Conservation (phyloP, 2,329 filamentous ascomycete genomes). For the Raffaelea arxii region DNA sequence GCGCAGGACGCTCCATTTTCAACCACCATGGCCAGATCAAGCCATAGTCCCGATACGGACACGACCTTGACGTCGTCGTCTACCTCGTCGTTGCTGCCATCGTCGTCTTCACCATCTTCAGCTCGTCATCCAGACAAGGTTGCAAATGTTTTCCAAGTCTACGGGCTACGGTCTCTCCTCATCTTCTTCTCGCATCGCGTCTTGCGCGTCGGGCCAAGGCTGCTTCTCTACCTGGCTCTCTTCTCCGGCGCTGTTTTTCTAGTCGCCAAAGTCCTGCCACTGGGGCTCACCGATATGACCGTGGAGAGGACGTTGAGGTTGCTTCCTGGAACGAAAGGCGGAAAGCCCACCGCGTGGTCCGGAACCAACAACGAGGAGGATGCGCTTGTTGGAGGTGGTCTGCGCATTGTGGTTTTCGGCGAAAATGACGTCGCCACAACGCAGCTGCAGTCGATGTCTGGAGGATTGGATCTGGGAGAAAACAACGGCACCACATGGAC, state of each 20-base stretch:
- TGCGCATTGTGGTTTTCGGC: constrained; percentile 44
- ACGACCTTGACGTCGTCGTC: too few species aligned
- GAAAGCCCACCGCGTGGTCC: neutral
- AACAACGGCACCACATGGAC: constrained; percentile 31
- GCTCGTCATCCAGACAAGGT: too few species aligned
- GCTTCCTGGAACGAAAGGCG: constrained; percentile 4
- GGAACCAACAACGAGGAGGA: constrained; percentile 8
- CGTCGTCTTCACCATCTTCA: too few species aligned
- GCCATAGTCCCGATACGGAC: too few species aligned
- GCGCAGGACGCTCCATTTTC: too few species aligned
- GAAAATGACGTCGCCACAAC: constrained; percentile 34
- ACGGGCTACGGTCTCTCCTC: constrained; percentile 10
- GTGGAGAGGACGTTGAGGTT: constrained; percentile 11
- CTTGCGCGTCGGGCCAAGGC: constrained; percentile 18
- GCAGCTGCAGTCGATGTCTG: constrained; percentile 4
- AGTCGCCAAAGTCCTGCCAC: constrained; percentile 14
- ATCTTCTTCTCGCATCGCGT: constrained; percentile 19
- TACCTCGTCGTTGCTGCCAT: too few species aligned
- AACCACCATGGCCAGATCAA: too few species aligned
- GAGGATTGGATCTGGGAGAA: constrained; percentile 11
- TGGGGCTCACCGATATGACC: constrained; percentile 12
- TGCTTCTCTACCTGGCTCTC: constrained; percentile 17
- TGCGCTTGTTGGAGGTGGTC: constrained; percentile 16
- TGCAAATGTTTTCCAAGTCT: too few species aligned
- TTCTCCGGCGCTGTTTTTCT: constrained; percentile 14